A percentile compares a stretch with the other conserved stretches of the same genome.
Conservation (phyloP, 371 early-diverging fungal genomes). For the Mucor plumbeus region DNA sequence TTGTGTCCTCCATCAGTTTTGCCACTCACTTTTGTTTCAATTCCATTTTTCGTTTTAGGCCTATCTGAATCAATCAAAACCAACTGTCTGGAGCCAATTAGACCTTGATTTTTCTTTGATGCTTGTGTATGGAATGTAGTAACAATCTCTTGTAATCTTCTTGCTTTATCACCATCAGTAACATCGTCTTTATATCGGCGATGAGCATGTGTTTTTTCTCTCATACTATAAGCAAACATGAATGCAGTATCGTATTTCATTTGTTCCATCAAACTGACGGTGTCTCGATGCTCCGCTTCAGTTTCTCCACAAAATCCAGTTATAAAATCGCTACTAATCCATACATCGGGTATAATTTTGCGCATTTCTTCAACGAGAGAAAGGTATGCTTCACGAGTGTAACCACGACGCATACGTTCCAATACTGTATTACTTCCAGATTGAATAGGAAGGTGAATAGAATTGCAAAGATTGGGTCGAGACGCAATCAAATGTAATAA, state of each 20-base stretch:
- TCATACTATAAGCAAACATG: constrained; percentile 85
- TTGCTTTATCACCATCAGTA: constrained; percentile 60
- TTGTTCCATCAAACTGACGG: constrained; percentile 67
- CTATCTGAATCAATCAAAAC: constrained; percentile 72
- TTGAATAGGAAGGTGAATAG: constrained; percentile 79
- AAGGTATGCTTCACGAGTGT: constrained; percentile 76
- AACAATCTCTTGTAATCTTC: constrained; percentile 72
- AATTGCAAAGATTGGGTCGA: constrained; percentile 74
- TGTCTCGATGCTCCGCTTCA: constrained; percentile 74
- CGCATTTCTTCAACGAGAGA: constrained; percentile 71
- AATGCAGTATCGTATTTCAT: constrained; percentile 80
- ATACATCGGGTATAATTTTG: constrained; percentile 70
- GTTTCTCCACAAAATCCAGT: constrained; percentile 87
- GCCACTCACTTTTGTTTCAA: constrained; percentile 49
- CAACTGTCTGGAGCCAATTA: constrained; percentile 61
- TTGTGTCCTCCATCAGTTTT: constrained; percentile 66
- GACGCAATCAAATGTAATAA: constrained; percentile 70
- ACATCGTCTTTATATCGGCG: constrained; percentile 74
- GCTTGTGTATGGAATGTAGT: constrained; percentile 68
- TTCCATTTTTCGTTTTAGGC: constrained; percentile 45
- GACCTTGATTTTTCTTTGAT: constrained; percentile 52
- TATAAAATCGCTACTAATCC: constrained; percentile 79
- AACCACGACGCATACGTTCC: constrained; percentile 80
- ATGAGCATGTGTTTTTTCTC: constrained; percentile 82
- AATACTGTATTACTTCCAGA: constrained; percentile 72